Evolutionary conservation across 306 rosid genomes (phyloP), one percentile per base, ranked within the genome.

Genomic region (Gleditsia sinensis): DNA sequence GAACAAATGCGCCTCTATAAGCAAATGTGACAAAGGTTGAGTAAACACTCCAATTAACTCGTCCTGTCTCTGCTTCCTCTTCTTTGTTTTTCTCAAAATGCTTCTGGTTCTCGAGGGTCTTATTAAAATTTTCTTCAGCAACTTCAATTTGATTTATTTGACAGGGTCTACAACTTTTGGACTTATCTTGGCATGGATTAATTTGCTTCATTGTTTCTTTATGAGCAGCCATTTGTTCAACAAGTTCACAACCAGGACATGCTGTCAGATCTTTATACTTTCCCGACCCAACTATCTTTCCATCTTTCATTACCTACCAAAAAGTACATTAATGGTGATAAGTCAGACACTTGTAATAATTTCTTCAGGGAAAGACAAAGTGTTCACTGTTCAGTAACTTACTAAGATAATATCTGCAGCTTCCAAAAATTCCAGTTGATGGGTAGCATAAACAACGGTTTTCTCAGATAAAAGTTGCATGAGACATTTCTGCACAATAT

Each of bases 11-110:
- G 33, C 97, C 98, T 82, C 56, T 73, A 75, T 85, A 94, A 69
- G 98, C 96, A 14, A 82, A 77, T 48, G 88, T 91, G 69, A 94
- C 83, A 69, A 91, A 91, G 27, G 89, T 81, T 42, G 97, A 89
- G 87, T 94, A 91, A 51, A 94, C 97, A 69, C 89, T 83, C 97
- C 91, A 94, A 57, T 94, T 88, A 50, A 94, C 98, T 53, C 89
- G 81, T 32, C 98, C 98, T 0, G 90, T 94, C 82, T 86, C 88
- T 6, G 88, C 76, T 81, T 89, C 94, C 77, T 89, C 97, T 77
- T 88, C 94, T 43, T 78, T 85, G 55, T 34, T 70, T 80, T 83
- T 88, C 70, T 46, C 83, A 11, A 72, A 60, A 56, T 69, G 53
- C 57, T 82, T 77, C 74, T 78, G 72, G 64, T 76, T 62, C 55